Evolutionary conservation across 2,329 filamentous ascomycete species (phyloP).

Genomic region (Aureobasidium melanogenum): DNA sequence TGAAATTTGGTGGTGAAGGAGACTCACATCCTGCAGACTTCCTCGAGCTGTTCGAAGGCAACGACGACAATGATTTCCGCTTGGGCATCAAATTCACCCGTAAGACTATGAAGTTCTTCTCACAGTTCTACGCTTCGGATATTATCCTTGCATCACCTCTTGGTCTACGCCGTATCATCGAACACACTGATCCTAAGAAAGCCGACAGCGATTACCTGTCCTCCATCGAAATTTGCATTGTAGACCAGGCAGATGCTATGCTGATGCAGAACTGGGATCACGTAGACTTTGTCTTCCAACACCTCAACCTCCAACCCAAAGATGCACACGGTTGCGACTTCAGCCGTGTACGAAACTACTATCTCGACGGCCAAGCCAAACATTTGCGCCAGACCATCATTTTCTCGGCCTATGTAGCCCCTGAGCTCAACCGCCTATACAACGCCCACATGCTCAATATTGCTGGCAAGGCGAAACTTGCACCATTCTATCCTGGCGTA

Average conservation of each 20-base stretch:
- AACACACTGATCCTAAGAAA: conserved; percentile 62
- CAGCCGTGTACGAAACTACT: conserved; percentile 80
- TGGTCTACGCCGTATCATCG: conserved; percentile 82
- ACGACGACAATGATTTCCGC: conserved; percentile 95
- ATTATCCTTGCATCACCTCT: conserved; percentile 87
- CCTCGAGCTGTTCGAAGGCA: conserved; percentile 79
- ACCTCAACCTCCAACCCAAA: conserved; percentile 83
- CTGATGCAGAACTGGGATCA: conserved; percentile 99
- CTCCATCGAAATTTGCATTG: conserved; percentile 81
- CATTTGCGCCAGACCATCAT: conserved; percentile 80
- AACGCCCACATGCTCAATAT: conserved; percentile 70
- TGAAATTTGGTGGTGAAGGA: conserved; percentile 50
- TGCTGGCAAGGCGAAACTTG: conserved; percentile 68
- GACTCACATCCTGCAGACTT: conserved; percentile 78
- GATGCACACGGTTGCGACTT: conserved; percentile 92
- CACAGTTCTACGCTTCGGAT: conserved; percentile 93
- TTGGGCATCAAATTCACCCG: conserved; percentile 94
- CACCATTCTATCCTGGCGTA: conserved; percentile 56
- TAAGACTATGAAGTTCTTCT: conserved; percentile 90
- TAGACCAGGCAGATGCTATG: conserved; percentile 87
- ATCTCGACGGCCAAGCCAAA: conserved; percentile 76
- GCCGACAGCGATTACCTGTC: conserved; percentile 83
- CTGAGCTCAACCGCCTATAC: conserved; percentile 75
- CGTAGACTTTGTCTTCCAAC: conserved; percentile 80
- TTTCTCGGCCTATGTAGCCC: conserved; percentile 73